A percentile compares a stretch with the other conserved stretches of the same genome.
phyloP scores from a whole-genome alignment of 192 early-diverging fungal species.

The Coemansia sp. region DNA sequence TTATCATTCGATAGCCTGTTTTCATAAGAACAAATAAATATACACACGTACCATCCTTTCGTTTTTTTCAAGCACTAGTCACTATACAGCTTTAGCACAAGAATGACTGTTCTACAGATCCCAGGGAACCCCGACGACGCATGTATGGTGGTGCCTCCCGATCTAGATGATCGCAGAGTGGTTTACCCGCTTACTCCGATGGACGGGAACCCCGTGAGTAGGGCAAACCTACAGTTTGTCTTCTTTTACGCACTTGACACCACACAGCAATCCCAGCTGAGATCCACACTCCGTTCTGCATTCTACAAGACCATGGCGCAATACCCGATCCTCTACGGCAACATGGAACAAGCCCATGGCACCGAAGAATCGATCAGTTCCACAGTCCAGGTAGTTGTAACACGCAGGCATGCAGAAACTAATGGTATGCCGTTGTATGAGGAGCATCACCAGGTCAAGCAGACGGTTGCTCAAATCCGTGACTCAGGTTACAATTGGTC shows the following conservation, averaged over 20 bases:
- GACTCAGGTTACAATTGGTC: slow-evolving; percentile 27
- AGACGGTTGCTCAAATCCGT: slow-evolving; percentile 18
- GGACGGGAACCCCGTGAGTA: slow-evolving; percentile 34
- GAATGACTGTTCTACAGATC: background rate
- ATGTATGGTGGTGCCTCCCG: background rate
- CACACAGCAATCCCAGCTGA: background rate
- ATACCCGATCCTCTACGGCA: slow-evolving; percentile 41
- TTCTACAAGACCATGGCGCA: slow-evolving; percentile 26
- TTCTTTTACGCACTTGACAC: slow-evolving; percentile 22
- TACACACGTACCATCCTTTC: too few species aligned
- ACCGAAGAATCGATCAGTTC: background rate
- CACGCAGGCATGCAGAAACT: background rate
- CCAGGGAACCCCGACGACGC: background rate
- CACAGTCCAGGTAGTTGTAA: slow-evolving; percentile 4
- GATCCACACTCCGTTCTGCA: slow-evolving; percentile 10
- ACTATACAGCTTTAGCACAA: background rate
- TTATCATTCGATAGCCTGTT: too few species aligned
- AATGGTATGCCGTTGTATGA: slow-evolving; percentile 19
- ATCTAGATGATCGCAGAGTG: background rate
- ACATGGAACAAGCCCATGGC: background rate
- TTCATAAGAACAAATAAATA: too few species aligned
- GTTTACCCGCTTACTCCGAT: slow-evolving; percentile 32
- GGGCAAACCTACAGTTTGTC: slow-evolving; percentile 48
- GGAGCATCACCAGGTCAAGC: slow-evolving; percentile 12
- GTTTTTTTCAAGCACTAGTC: too few species aligned